Evolutionary conservation across 257 asterid species (phyloP).

Genomic region (Echium plantagineum): DNA sequence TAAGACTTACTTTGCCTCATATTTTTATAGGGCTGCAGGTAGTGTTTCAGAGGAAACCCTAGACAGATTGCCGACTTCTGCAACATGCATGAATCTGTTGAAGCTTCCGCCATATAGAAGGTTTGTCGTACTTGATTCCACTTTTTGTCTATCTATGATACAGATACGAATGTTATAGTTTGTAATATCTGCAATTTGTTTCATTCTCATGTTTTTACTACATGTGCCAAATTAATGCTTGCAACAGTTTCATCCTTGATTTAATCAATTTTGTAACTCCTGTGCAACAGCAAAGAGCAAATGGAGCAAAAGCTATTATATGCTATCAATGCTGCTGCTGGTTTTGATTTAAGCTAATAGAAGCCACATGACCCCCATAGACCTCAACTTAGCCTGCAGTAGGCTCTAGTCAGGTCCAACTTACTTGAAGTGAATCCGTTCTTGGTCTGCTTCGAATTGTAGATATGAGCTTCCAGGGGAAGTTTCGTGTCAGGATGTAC

Average conservation of each 20-base stretch:
- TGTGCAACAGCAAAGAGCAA: constrained; percentile 64
- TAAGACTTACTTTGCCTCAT: too few species aligned
- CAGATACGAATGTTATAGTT: neutral
- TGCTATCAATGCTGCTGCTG: constrained; percentile 87
- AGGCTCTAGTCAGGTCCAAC: neutral
- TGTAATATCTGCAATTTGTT: too few species aligned
- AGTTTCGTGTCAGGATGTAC: neutral
- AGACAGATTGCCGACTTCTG: constrained; percentile 89
- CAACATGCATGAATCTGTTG: constrained; percentile 98
- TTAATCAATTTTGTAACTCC: neutral
- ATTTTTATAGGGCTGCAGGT: constrained; percentile 97
- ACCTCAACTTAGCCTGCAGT: constrained; percentile 2
- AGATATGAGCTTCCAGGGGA: neutral
- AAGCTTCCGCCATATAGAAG: constrained; percentile 96
- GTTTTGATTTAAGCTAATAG: constrained; percentile 83
- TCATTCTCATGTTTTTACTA: too few species aligned
- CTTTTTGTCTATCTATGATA: neutral
- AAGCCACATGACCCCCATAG: neutral
- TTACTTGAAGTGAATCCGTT: neutral
- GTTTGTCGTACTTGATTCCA: constrained; percentile 18
- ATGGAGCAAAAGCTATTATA: constrained; percentile 81
- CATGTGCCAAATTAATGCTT: neutral
- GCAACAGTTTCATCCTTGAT: neutral
- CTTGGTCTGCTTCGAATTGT: neutral
- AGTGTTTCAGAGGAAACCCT: constrained; percentile 77